Evolutionary conservation across 2,329 filamentous ascomycete species (phyloP).

Genomic region (Fusarium nygamai): DNA sequence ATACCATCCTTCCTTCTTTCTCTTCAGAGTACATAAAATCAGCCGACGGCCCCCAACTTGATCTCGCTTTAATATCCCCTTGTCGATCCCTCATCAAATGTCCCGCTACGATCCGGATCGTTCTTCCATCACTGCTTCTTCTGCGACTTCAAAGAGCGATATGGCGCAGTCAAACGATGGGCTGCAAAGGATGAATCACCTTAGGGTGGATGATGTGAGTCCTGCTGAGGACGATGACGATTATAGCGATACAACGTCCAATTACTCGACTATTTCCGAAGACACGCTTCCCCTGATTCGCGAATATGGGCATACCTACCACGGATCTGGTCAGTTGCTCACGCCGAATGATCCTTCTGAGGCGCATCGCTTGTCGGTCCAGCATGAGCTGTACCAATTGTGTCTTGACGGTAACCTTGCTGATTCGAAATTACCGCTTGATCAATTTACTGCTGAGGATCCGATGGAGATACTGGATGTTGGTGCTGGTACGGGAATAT

Average conservation of each 20-base stretch:
- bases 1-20: not conserved
- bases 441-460: slow-evolving; percentile 29
- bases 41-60: not conserved
- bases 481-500: slow-evolving; percentile 55
- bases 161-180: slow-evolving; percentile 16
- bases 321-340: slow-evolving; percentile 48
- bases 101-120: slow-evolving; percentile 7
- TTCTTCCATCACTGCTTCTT: slow-evolving; percentile 17
- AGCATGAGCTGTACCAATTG: slow-evolving; percentile 50
- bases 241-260: slow-evolving; percentile 44
- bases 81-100: slow-evolving; percentile 30
- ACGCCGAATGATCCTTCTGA: slow-evolving; percentile 50
- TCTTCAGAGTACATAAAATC: not conserved
- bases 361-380: slow-evolving; percentile 44
- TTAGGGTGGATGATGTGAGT: slow-evolving; percentile 22
- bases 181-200: slow-evolving; percentile 7
- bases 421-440: slow-evolving; percentile 46
- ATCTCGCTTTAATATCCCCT: slow-evolving; percentile 11
- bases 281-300: slow-evolving; percentile 47
- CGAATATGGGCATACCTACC: slow-evolving; percentile 50
- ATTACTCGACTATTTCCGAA: slow-evolving; percentile 50
- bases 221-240: slow-evolving; percentile 37
- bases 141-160: not conserved
- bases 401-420: slow-evolving; percentile 48
- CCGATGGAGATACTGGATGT: slow-evolving; percentile 52